Percentiles rank a stretch among this genome's conserved stretches.
Conservation (phyloP, 176 grass and related monocot genomes). For the Aegilops speltoides region DNA sequence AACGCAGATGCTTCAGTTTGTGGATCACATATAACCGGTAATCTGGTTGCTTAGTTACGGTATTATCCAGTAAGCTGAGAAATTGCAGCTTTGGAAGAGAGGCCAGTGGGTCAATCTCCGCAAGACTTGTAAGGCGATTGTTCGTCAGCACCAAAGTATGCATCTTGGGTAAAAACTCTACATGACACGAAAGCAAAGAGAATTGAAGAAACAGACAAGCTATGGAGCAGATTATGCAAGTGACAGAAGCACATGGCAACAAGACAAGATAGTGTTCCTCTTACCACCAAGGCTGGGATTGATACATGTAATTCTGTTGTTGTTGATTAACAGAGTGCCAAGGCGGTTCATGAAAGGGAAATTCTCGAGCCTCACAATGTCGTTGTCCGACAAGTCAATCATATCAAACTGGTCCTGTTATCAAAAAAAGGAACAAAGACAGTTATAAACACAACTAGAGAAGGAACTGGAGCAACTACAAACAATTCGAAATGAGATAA, state of each 20-base stretch:
- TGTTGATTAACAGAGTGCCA: constrained; percentile 93
- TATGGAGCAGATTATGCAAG: background rate
- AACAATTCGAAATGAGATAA: background rate
- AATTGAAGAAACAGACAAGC: background rate
- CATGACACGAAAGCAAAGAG: constrained; percentile 11
- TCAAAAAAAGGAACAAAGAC: constrained; percentile 10
- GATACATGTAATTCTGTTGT: constrained; percentile 94
- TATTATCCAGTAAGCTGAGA: constrained; percentile 94
- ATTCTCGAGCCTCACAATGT: too few species aligned
- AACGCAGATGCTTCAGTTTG: constrained; percentile 78
- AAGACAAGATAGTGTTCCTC: constrained; percentile 1
- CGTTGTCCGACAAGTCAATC: constrained; percentile 81
- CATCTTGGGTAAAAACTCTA: constrained; percentile 88
- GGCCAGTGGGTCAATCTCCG: constrained; percentile 81
- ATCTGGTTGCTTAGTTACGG: constrained; percentile 89
- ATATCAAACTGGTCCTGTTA: constrained; percentile 91
- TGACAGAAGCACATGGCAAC: background rate
- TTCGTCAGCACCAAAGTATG: constrained; percentile 91
- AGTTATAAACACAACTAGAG: constrained; percentile 6
- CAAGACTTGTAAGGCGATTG: constrained; percentile 85
- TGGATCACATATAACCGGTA: constrained; percentile 95
- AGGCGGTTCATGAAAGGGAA: constrained; percentile 82
- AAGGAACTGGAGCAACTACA: constrained; percentile 12
- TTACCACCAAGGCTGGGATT: constrained; percentile 95
- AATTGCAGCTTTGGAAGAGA: constrained; percentile 90